phyloP scores from a whole-genome alignment of 2,329 filamentous ascomycete species.

The Tympanopsis confertula region DNA sequence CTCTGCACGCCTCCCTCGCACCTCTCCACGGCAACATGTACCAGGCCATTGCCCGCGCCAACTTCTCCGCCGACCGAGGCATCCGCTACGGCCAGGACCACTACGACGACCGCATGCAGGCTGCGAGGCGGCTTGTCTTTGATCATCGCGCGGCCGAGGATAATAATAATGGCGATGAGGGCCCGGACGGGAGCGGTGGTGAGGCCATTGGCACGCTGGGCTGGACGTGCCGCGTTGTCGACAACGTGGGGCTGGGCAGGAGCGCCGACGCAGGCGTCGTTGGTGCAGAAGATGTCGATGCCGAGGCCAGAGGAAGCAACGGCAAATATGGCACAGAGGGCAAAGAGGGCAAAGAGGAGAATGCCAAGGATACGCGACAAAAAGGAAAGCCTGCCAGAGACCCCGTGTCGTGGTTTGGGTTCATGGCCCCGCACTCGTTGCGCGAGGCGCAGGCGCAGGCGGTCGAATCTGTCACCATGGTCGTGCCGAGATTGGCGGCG shows the following conservation, averaged over 20 bases:
- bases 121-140: slow-evolving; percentile 31
- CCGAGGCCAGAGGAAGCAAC: too few species aligned
- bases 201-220: slow-evolving; percentile 3
- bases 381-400: slow-evolving; percentile 20
- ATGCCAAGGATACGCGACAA: slow-evolving; percentile 6
- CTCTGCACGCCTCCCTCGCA: slow-evolving; percentile 40
- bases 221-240: too few species aligned
- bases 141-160: slow-evolving; percentile 3
- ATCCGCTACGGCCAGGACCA: slow-evolving; percentile 56
- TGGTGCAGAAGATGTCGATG: background rate
- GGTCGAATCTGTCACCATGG: slow-evolving; percentile 37
- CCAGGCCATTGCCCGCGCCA: slow-evolving; percentile 58
- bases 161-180: background rate
- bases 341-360: slow-evolving; percentile 7
- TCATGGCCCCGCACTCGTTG: slow-evolving; percentile 38
- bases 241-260: background rate
- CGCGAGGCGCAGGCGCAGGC: slow-evolving; percentile 49
- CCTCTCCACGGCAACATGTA: slow-evolving; percentile 41
- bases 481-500: slow-evolving; percentile 44
- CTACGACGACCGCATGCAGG: slow-evolving; percentile 66
- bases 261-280: background rate
- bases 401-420: slow-evolving; percentile 46
- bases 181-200: background rate
- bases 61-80: slow-evolving; percentile 56
- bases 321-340: too few species aligned